These are phyloP conservation scores for Melanogaster broomeanus DNA, from an alignment of 768 basidiomycete genomes.

Conservation along the genomic window DNA sequence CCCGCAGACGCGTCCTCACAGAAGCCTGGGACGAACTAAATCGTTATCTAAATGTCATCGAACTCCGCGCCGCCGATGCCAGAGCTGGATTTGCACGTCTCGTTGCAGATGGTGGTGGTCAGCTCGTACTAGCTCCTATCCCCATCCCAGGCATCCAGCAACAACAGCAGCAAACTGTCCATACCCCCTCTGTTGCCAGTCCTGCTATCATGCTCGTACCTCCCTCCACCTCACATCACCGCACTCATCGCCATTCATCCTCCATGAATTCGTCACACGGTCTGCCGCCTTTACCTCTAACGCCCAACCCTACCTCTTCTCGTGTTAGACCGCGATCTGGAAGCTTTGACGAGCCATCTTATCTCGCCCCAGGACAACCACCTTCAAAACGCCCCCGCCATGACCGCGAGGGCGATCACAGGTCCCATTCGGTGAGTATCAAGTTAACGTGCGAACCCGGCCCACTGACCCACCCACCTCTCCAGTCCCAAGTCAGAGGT, in stretches of 20 bases:
- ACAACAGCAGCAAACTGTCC: background rate
- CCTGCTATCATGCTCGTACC: constrained; percentile 32
- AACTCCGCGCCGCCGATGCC: constrained; percentile 50
- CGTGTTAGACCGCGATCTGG: constrained; percentile 47
- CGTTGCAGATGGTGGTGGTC: constrained; percentile 46
- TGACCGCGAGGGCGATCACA: constrained; percentile 37
- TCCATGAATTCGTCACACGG: constrained; percentile 30
- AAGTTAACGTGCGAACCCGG: background rate
- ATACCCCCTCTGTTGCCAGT: constrained; percentile 21
- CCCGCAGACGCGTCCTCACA: constrained; percentile 42
- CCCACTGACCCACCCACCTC: background rate
- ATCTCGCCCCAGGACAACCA: constrained; percentile 40
- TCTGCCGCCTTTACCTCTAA: constrained; percentile 40
- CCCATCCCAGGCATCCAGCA: constrained; percentile 27
- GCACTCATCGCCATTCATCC: constrained; percentile 21
- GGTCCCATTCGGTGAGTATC: constrained; percentile 2
- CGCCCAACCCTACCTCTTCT: constrained; percentile 32
- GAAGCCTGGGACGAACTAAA: constrained; percentile 55
- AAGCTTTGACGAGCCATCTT: constrained; percentile 40
- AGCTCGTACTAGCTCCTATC: constrained; percentile 39
- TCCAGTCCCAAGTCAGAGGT: constrained; percentile 16
- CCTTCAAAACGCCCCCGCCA: constrained; percentile 50
- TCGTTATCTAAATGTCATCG: constrained; percentile 46
- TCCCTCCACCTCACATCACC: constrained; percentile 16
- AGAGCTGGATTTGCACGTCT: constrained; percentile 48